Conservation (phyloP, 192 early-diverging fungal species). For the Dissophora globulifera region DNA sequence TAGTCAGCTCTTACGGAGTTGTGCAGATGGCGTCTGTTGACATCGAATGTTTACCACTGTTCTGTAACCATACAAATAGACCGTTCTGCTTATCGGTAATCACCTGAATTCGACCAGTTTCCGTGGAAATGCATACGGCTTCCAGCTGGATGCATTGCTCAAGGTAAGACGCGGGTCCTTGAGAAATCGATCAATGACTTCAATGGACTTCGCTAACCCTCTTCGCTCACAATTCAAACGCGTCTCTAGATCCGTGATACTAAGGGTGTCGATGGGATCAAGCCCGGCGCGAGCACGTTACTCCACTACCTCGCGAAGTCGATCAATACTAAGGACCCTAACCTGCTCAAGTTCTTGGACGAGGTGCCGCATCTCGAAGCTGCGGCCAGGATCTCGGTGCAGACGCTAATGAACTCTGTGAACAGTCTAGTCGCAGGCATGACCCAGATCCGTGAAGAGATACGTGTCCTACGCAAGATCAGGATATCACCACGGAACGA, state of each 20-base stretch:
- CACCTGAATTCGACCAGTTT: slow-evolving; percentile 63
- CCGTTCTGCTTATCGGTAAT: slow-evolving; percentile 65
- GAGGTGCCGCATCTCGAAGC: slow-evolving; percentile 65
- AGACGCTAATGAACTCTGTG: slow-evolving; percentile 61
- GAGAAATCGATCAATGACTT: neutral
- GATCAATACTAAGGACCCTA: slow-evolving; percentile 53
- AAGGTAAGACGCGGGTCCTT: slow-evolving; percentile 52
- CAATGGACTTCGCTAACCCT: neutral
- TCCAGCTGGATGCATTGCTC: slow-evolving; percentile 63
- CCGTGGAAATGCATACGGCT: slow-evolving; percentile 68
- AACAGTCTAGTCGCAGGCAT: slow-evolving; percentile 56
- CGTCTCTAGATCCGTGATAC: slow-evolving; percentile 68
- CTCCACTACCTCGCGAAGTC: slow-evolving; percentile 65
- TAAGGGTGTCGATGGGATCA: slow-evolving; percentile 56
- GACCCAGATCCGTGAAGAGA: slow-evolving; percentile 59
- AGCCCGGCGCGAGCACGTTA: slow-evolving; percentile 58
- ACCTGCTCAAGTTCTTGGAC: slow-evolving; percentile 59
- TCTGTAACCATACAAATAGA: slow-evolving; percentile 39
- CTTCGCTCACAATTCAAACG: no score
- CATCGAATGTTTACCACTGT: no score
- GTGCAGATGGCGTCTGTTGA: no score
- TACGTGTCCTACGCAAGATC: slow-evolving; percentile 39
- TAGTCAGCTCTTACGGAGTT: no score
- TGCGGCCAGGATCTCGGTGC: slow-evolving; percentile 60
- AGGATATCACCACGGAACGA: slow-evolving; percentile 56